Evolutionary conservation across 2,329 filamentous ascomycete genomes (phyloP), one percentile per base, ranked within the genome.

Genomic region (Didymella glomerata): DNA sequence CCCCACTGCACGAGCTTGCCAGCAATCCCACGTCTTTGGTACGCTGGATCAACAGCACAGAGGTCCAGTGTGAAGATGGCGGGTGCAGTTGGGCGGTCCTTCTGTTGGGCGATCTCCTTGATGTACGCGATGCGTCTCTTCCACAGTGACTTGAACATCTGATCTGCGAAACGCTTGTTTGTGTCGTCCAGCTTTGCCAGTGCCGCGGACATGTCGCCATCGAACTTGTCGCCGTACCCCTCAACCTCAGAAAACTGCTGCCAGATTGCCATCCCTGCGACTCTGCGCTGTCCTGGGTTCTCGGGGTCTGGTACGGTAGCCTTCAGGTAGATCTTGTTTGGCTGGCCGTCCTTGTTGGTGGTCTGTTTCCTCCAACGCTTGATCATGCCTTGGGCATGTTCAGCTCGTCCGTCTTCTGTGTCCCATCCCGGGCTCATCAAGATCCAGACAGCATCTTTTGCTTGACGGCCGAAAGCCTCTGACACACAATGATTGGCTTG

Each of bases 241-340:
- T 78, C 74, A 0, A 85, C 78, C 7, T 76, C 70, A 0, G 85
- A 86, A 0, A 77, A 70, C 62, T 87, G 85, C 9, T 76, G 66
- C 85, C 85, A 88, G 54, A 86, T 81, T 2, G 85, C 84, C 27
- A 84, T 59, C 16, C 85, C 85, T 10, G 76, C 85, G n/a, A 86
- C 76, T 36, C 58, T 62, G 4, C 65, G 64, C 47, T 73, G 55
- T 42, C 52, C 63, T 9, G 63, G 51, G 2, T 67, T 66, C 0
- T 76, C 54, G 5, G 76, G 71, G 2, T 78, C 64, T 1, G 77
- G 75, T 1, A 85, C 46, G 0, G 81, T 85, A 1, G 84, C 85
- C 60, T 86, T 86, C 60, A 87, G 75, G 60, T 83, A 86, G 1
- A 86, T 53, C 0, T 79, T 82, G 66, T 84, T 85, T 1, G 78